Percentiles rank a stretch among this genome's conserved stretches.
Evolutionary conservation across 345 rosid species (phyloP).

Genomic region (Lenwebbia sp.): DNA sequence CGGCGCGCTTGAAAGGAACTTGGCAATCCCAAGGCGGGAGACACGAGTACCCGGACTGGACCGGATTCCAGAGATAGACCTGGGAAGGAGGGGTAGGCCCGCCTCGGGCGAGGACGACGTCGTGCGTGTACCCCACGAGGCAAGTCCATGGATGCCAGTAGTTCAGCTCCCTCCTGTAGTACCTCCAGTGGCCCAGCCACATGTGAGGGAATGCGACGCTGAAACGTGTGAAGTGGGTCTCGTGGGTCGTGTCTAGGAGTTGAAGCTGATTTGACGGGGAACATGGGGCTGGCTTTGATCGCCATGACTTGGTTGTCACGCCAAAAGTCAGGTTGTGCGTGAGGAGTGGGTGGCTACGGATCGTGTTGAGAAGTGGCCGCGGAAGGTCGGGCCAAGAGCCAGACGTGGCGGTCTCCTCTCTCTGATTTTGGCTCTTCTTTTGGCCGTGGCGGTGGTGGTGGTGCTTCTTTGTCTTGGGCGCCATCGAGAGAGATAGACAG

Average conservation of each 20-base stretch:
- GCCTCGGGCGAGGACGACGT: neutral
- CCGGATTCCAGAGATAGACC: neutral
- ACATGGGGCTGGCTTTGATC: neutral
- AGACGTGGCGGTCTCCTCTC: neutral
- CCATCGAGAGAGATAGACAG: neutral
- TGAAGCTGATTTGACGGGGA: constrained; percentile 4
- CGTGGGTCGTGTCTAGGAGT: neutral
- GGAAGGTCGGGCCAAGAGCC: constrained; percentile 16
- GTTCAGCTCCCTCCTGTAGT: neutral
- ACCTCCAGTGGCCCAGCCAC: neutral
- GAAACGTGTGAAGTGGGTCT: neutral
- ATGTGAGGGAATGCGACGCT: neutral
- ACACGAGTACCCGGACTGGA: rapidly evolving
- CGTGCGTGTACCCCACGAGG: constrained; percentile 3
- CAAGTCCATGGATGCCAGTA: neutral
- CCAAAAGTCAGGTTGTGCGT: neutral
- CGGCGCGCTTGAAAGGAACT: neutral
- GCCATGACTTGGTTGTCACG: constrained; percentile 14
- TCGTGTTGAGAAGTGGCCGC: neutral
- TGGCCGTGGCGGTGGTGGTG: neutral
- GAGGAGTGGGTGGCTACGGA: neutral
- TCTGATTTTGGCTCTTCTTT: neutral
- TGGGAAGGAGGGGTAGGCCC: neutral
- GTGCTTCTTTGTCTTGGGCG: neutral
- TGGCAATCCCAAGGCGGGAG: constrained; percentile 6